Percentiles rank a stretch among this genome's conserved stretches.
These are phyloP conservation scores for Pichia manshurica DNA, from an alignment of 805 yeast species.

Conservation along the genomic window DNA sequence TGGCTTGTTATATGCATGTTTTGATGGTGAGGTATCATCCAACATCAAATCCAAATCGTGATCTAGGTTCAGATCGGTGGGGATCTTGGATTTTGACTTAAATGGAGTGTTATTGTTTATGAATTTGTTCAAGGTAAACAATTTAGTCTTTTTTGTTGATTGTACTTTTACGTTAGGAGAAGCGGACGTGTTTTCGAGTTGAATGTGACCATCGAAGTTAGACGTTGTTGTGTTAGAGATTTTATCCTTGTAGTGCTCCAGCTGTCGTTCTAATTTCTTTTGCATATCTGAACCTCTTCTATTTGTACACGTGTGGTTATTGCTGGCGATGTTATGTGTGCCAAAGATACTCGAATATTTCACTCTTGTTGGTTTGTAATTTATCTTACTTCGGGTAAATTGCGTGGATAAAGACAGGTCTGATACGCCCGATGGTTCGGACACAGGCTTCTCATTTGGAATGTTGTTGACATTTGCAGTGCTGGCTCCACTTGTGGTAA, in stretches of 20 bases:
- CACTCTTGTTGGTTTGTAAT: background rate
- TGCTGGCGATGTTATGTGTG: background rate
- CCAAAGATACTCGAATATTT: slow-evolving; percentile 1
- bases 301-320: background rate
- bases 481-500: too few species aligned
- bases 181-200: slow-evolving; percentile 9
- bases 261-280: slow-evolving; percentile 8
- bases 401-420: background rate
- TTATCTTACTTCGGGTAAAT: background rate
- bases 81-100: background rate
- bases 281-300: slow-evolving; percentile 9
- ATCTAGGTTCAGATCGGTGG: slow-evolving; percentile 14
- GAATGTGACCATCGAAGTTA: background rate
- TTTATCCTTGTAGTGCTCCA: slow-evolving; percentile 11
- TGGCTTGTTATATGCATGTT: slow-evolving; percentile 4
- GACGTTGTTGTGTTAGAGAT: slow-evolving; percentile 3
- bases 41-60: slow-evolving; percentile 4
- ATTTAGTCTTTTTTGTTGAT: slow-evolving; percentile 3
- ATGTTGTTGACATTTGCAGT: too few species aligned
- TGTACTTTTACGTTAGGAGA: background rate
- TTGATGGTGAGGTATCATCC: slow-evolving; percentile 13
- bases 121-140: slow-evolving; percentile 1
- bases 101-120: slow-evolving; percentile 1
- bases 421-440: background rate
- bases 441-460: too few species aligned